Evolutionary conservation across 2,329 filamentous ascomycete genomes (phyloP).

Genomic region (Colletotrichum neosansevieriae): DNA sequence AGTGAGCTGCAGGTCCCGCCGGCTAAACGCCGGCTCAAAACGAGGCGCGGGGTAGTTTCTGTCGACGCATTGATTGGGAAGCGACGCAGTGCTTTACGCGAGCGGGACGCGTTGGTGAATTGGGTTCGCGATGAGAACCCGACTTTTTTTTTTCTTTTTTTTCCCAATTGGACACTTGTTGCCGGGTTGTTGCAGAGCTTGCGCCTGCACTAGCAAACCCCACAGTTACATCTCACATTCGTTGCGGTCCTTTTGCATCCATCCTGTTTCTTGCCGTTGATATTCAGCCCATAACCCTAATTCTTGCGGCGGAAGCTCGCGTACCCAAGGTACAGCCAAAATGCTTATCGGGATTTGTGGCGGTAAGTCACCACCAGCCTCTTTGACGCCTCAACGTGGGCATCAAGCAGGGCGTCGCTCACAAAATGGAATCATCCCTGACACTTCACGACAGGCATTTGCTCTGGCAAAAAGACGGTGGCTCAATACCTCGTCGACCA

Average conservation of each 20-base stretch:
- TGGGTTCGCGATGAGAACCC: background rate
- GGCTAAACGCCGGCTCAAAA: slow-evolving; percentile 28
- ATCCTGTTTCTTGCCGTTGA: background rate
- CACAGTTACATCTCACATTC: background rate
- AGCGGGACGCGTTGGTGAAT: slow-evolving; percentile 19
- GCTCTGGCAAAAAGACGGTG: slow-evolving; percentile 91
- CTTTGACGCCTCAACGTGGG: background rate
- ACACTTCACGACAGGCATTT: slow-evolving; percentile 74
- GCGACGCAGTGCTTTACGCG: slow-evolving; percentile 29
- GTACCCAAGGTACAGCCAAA: slow-evolving; percentile 39
- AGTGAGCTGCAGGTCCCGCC: slow-evolving; percentile 20
- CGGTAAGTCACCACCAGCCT: slow-evolving; percentile 59
- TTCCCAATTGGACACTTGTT: slow-evolving; percentile 21
- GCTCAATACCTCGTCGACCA: slow-evolving; percentile 88
- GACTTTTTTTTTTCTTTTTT: background rate
- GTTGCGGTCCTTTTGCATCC: background rate
- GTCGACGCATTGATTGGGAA: slow-evolving; percentile 1
- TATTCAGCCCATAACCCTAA: slow-evolving; percentile 3
- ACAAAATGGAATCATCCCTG: background rate
- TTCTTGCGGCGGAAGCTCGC: background rate
- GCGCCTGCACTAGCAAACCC: slow-evolving; percentile 2
- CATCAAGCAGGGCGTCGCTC: slow-evolving; percentile 8
- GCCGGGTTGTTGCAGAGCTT: slow-evolving; percentile 28
- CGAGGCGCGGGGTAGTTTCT: background rate
- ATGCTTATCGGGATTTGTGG: slow-evolving; percentile 86